Base-by-base conservation (phyloP, 2,329 filamentous ascomycete genomes). In the Bisporella sp. region DNA sequence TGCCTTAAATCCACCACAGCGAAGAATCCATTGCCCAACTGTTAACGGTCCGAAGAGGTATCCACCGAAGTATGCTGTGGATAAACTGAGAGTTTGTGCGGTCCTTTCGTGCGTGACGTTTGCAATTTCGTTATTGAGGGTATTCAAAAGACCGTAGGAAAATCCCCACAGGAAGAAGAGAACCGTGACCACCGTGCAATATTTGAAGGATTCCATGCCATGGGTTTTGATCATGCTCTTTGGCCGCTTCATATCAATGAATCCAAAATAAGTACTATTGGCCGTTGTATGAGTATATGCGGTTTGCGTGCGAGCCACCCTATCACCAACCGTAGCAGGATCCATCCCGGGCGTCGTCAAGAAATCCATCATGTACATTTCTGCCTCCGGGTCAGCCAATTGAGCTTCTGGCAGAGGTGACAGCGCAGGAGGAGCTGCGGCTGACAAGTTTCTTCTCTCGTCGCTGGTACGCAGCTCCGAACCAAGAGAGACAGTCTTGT, bases 151-250 rank as follows among this genome's bases (percentile, higher is more conserved):
- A 0, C 91, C 91, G 59, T 96, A 96, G 0, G 89, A 90, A 51
- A 95, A 85, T 0, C 91, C 91, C 90, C 89, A 95, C 3, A 96
- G 72, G 56, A 95, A 82, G 69, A 96, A 95, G 0, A 96, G 72
- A 5, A 91, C 77, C 1, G 87, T 88, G 28, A 95, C 89, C 56
- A 89, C 73, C 11, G 78, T 75, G 61, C 87, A 84, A 56, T 89
- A 88, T 56, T 82, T 85, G 57, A 87, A 70, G 0, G 84, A 86
- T 55, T 90, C 85, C 8, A 69, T 65, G 1, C 74, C 74, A 1
- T 78, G 81, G 50, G 81, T 79, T 28, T 80, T 73, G 6, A 89
- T 77, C 72, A 90, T 82, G 62, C 82, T 86, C 66, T 87, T 88
- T 2, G 82, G 82, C 55, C 73, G 72, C 37, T 73, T 71, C 70